Percentiles rank a stretch among this genome's conserved stretches.
phyloP scores from a whole-genome alignment of 768 basidiomycete genomes.

The Solioccasus polychromus region DNA sequence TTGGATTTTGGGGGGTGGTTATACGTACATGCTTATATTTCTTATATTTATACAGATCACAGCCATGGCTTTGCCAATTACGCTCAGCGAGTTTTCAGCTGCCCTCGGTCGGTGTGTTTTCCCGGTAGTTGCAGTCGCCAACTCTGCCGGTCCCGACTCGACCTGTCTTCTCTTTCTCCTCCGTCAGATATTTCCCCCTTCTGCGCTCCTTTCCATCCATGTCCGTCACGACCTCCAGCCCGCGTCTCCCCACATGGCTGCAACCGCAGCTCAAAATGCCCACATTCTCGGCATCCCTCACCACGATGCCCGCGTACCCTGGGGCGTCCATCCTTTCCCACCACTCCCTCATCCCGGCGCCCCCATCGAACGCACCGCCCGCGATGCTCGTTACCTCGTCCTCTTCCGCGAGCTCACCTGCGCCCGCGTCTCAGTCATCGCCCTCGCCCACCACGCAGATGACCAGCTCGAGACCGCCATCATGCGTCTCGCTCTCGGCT shows the following conservation, averaged over 20 bases:
- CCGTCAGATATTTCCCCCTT: constrained; percentile 35
- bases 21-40: too few species aligned
- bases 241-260: constrained; percentile 55
- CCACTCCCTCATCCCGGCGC: constrained; percentile 38
- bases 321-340: constrained; percentile 56
- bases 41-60: too few species aligned
- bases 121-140: constrained; percentile 51
- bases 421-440: constrained; percentile 41
- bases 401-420: constrained; percentile 48
- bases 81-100: constrained; percentile 45
- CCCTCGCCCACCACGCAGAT: constrained; percentile 76
- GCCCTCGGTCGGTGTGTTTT: constrained; percentile 33
- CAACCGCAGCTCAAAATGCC: constrained; percentile 43
- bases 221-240: constrained; percentile 71
- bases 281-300: constrained; percentile 43
- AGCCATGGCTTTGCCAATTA: constrained; percentile 35
- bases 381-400: constrained; percentile 54
- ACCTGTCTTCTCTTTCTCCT: constrained; percentile 74
- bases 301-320: constrained; percentile 47
- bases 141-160: constrained; percentile 83
- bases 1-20: too few species aligned
- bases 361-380: constrained; percentile 54
- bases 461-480: constrained; percentile 83
- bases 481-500: constrained; percentile 62
- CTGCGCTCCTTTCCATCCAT: constrained; percentile 52